These are phyloP conservation scores for Candida sp. DNA, from an alignment of 1,139 yeast species.

Conservation along the genomic window DNA sequence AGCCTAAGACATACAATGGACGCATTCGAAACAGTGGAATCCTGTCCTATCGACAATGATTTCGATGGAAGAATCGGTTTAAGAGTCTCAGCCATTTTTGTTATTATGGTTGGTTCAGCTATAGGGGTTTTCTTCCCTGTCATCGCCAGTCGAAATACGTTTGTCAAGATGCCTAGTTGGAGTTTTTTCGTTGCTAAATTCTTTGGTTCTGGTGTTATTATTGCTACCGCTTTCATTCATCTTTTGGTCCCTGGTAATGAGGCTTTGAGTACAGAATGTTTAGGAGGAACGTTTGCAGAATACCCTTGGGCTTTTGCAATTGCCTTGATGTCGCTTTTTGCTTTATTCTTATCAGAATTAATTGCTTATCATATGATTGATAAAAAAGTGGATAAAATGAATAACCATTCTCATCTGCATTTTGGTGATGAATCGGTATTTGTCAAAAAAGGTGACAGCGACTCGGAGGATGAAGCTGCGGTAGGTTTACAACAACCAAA, in stretches of 20 bases:
- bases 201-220: conserved; percentile 91
- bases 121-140: conserved; percentile 62
- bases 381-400: conserved; percentile 20
- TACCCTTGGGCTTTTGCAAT: conserved; percentile 44
- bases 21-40: background rate
- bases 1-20: background rate
- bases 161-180: conserved; percentile 53
- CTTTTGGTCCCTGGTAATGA: conserved; percentile 76
- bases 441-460: conserved; percentile 7
- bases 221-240: conserved; percentile 88
- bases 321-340: conserved; percentile 34
- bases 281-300: conserved; percentile 30
- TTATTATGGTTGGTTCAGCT: conserved; percentile 55
- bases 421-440: conserved; percentile 41
- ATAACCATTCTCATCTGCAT: conserved; percentile 17
- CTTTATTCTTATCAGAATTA: conserved; percentile 53
- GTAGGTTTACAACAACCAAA: conserved; percentile 3
- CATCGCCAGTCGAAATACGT: conserved; percentile 51
- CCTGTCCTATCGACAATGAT: conserved; percentile 32
- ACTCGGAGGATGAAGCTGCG: conserved; percentile 12
- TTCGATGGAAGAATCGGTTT: conserved; percentile 52
- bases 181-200: conserved; percentile 71
- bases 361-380: conserved; percentile 52
- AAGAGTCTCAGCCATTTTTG: conserved; percentile 72
- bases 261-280: conserved; percentile 28